phyloP scores from a whole-genome alignment of 805 yeast genomes.

The Kodamaea laetipori region DNA sequence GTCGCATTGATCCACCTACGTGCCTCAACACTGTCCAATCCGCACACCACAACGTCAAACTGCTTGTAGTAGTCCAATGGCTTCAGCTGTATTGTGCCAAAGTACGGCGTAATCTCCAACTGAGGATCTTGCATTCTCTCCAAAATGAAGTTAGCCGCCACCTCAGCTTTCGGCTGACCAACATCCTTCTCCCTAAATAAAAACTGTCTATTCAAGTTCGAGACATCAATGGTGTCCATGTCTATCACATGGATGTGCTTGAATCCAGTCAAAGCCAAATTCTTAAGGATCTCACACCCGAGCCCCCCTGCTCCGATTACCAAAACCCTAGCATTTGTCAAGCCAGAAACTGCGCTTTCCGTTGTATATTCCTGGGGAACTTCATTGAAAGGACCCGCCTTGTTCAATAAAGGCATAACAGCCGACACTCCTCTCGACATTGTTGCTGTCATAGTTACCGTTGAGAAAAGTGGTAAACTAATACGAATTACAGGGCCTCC shows the following conservation, averaged over 20 bases:
- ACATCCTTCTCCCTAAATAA: conserved; percentile 62
- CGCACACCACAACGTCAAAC: conserved; percentile 78
- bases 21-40: conserved; percentile 87
- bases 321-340: conserved; percentile 28
- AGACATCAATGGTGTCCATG: conserved; percentile 81
- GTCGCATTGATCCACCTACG: conserved; percentile 83
- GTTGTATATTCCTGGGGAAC: conserved; percentile 35
- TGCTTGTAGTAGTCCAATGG: conserved; percentile 61
- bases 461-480: neutral
- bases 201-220: conserved; percentile 76
- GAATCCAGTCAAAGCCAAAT: conserved; percentile 71
- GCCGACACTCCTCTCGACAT: conserved; percentile 17
- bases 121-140: conserved; percentile 40
- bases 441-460: neutral
- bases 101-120: conserved; percentile 57
- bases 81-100: conserved; percentile 61
- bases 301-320: conserved; percentile 82
- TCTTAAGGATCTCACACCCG: conserved; percentile 79
- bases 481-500: neutral
- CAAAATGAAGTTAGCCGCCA: conserved; percentile 61
- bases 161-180: conserved; percentile 65
- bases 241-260: conserved; percentile 66
- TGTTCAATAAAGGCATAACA: conserved; percentile 23
- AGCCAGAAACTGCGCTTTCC: conserved; percentile 24
- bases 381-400: conserved; percentile 44